Percentiles rank a stretch among this genome's conserved stretches.
Conservation (phyloP, 306 rosid species). For the Begonia fuchsioides region DNA sequence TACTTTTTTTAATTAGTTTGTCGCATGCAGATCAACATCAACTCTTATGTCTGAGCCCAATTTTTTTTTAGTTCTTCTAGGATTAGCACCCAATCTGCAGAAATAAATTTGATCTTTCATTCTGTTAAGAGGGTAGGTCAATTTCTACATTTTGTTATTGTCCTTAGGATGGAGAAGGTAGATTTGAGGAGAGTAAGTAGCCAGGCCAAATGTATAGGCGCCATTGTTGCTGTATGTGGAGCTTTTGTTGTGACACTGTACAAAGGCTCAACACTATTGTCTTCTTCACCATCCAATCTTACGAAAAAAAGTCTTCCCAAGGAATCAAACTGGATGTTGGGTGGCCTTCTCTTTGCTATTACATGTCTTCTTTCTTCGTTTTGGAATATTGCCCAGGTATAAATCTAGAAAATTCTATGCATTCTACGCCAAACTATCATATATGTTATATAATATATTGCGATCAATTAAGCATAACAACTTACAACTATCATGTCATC, state of each 20-base stretch:
- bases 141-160: neutral
- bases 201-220: slow-evolving; percentile 29
- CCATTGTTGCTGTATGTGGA: slow-evolving; percentile 30
- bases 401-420: neutral
- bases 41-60: too few species aligned
- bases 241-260: slow-evolving; percentile 26
- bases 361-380: slow-evolving; percentile 15
- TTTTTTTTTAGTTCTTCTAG: too few species aligned
- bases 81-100: too few species aligned
- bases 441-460: neutral
- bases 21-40: too few species aligned
- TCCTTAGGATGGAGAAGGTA: slow-evolving; percentile 28
- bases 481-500: too few species aligned
- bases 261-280: slow-evolving; percentile 20
- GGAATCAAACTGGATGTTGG: slow-evolving; percentile 20
- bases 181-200: slow-evolving; percentile 15
- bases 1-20: too few species aligned
- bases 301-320: neutral
- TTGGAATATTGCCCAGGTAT: slow-evolving; percentile 32
- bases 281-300: slow-evolving; percentile 1
- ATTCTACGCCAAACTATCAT: neutral
- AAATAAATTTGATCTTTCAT: neutral
- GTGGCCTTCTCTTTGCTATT: slow-evolving; percentile 22
- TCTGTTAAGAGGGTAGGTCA: neutral
- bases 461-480: too few species aligned